phyloP scores from a whole-genome alignment of 2,329 filamentous ascomycete species.

The Chaetomiaceae sp. region DNA sequence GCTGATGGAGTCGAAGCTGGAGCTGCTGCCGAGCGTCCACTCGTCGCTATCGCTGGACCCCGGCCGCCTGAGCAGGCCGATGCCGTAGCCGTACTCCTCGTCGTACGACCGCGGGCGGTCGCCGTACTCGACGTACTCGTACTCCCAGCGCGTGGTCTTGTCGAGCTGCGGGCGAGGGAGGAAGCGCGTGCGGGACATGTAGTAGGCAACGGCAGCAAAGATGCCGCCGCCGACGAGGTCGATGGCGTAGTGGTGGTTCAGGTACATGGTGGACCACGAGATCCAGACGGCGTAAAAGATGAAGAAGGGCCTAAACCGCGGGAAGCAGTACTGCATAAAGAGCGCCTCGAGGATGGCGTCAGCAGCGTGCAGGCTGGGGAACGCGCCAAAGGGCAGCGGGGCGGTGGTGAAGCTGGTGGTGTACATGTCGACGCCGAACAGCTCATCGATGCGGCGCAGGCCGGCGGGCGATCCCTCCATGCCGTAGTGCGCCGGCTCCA shows the following conservation, averaged over 20 bases:
- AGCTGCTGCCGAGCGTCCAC: conserved; percentile 84
- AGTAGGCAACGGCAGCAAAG: conserved; percentile 73
- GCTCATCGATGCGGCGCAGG: conserved; percentile 78
- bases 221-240: conserved; percentile 84
- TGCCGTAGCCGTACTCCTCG: conserved; percentile 46
- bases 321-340: conserved; percentile 92
- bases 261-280: conserved; percentile 98
- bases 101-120: conserved; percentile 43
- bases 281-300: conserved; percentile 85
- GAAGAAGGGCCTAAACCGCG: conserved; percentile 72
- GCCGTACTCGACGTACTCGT: conserved; percentile 86
- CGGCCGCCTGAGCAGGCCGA: conserved; percentile 40
- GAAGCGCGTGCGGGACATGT: conserved; percentile 73
- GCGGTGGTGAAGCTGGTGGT: conserved; percentile 88
- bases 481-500: conserved; percentile 87
- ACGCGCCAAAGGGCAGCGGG: conserved; percentile 89
- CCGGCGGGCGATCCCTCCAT: conserved; percentile 88
- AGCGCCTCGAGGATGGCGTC: conserved; percentile 85
- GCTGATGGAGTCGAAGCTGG: conserved; percentile 52
- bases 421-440: conserved; percentile 90
- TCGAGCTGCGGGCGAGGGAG: conserved; percentile 76
- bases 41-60: conserved; percentile 66
- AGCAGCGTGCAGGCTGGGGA: conserved; percentile 87
- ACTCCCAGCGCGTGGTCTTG: conserved; percentile 89
- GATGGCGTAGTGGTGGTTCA: conserved; percentile 94